These are phyloP conservation scores for Sarocladium brachiariae DNA, from an alignment of 2,329 filamentous ascomycete genomes.

Conservation along the genomic window DNA sequence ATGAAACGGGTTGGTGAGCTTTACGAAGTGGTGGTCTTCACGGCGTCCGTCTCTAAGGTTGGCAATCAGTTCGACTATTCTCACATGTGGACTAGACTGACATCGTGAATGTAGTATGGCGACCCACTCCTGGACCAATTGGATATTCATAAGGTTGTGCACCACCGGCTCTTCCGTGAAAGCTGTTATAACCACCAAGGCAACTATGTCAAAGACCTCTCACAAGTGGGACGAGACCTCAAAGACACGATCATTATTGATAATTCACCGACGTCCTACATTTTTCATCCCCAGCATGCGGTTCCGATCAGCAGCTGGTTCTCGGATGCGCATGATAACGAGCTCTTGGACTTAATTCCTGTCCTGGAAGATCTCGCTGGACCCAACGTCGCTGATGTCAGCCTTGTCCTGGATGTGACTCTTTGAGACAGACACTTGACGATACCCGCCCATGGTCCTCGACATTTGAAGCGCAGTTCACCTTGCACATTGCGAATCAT, in stretches of 20 bases:
- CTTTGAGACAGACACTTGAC: constrained; percentile 39
- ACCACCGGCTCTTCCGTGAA: constrained; percentile 93
- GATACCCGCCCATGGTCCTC: constrained; percentile 4
- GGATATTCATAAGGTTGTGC: constrained; percentile 94
- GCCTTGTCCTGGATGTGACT: constrained; percentile 90
- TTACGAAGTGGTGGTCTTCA: constrained; percentile 98
- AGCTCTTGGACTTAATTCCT: constrained; percentile 92
- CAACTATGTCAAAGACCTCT: constrained; percentile 98
- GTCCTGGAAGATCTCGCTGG: constrained; percentile 95
- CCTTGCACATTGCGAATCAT: constrained; percentile 17
- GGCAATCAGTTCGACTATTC: neutral
- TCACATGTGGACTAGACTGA: neutral
- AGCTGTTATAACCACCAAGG: constrained; percentile 99
- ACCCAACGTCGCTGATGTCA: constrained; percentile 86
- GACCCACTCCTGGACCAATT: constrained; percentile 93
- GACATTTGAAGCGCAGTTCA: constrained; percentile 10
- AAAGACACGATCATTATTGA: constrained; percentile 99
- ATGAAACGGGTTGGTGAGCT: constrained; percentile 98
- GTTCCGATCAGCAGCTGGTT: constrained; percentile 99
- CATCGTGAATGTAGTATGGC: constrained; percentile 60
- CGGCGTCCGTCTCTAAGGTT: constrained; percentile 95
- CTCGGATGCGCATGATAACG: constrained; percentile 98
- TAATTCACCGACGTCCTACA: constrained; percentile 98
- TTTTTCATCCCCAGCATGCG: constrained; percentile 98
- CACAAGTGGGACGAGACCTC: constrained; percentile 90